Evolutionary conservation across 2,329 filamentous ascomycete genomes (phyloP), one percentile per base, ranked within the genome.

Genomic region (Albifimbria verrucaria): DNA sequence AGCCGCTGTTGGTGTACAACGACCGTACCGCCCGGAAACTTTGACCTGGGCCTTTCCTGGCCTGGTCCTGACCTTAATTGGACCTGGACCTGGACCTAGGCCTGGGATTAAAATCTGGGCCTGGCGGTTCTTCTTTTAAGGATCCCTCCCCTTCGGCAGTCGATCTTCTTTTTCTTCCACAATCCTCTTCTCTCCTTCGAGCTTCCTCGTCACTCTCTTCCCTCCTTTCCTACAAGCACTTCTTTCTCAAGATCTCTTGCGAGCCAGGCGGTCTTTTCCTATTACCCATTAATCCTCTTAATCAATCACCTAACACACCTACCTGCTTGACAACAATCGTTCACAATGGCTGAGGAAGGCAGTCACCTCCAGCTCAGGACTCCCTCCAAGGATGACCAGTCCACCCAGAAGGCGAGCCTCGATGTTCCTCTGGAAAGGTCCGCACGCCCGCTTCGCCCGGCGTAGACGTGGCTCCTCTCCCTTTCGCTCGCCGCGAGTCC

Each of bases 401-500:
- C 25, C 7, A 48, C 24, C n/a, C n/a, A 18, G 22, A 25, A 18
- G 17, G 23, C 25, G 17, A 48, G 24, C 25, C 15, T 48, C 23
- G 46, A 48, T 20, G 43, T 46, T 23, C 64, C 64, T 18, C 28
- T 65, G 56, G 48, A 72, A 55, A 63, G 17, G 53, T 63, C 52
- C 59, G 60, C 51, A 71, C 68, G 10, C 69, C 68, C 24, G 60
- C 61, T 17, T 64, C 64, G 0, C 66, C 68, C 28, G 58, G 59
- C n/a, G 50, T 65, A 4, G 56, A 52, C 43, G 55, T 63, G 47
- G 59, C 69, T 28, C 63, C 62, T 9, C 59, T 64, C 41, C 57
- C 64, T 32, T 71, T 69, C 54, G 65, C 62, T 36, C 65, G 65
- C 41, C 69, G 66, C 25, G 67, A 64, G 17, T 70, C 69, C 15